Evolutionary conservation across 257 asterid species (phyloP), one percentile per base, ranked within the genome.

Genomic region (Solanum megistacrolobum): DNA sequence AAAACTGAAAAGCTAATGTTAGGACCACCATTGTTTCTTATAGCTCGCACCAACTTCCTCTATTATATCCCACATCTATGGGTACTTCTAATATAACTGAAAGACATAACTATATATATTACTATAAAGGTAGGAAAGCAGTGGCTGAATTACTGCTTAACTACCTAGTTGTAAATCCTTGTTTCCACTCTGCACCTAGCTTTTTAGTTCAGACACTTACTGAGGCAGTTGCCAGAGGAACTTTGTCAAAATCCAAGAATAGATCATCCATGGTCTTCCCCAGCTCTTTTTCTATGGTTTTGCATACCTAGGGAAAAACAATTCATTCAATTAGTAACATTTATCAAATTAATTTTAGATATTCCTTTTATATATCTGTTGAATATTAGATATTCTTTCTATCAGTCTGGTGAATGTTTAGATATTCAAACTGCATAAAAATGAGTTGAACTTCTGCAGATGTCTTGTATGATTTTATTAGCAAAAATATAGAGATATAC

Each of bases 161-260:
- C 7, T 20, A 20, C 85, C 69, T 3, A 46, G 29, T 27, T 10
- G 27, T 8, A 81, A 29, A 48, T 48, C 29, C 85, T 81, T 46
- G 43, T 81, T 48, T 81, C 69, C 41, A 81, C 69, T 81, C 66
- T 29, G 69, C 0, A 0, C 68, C 85, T 46, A 81, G 18, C 82
- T 78, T 41, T 62, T 87, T 68, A 32, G 88, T 41, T 86, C 34
- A 74, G 84, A 85, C 69, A 84, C 97, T 94, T 94, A 97, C 99
- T 73, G 99, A 97, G 91, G 99, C 99, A 87, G 98, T 94, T 87
- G 99, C 99, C 71, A 97, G 94, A 65, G 99, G 96, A 87, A 83
- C 81, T 82, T 90, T 91, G 85, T 94, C 98, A 90, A 94, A 97
- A 71, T 90, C 88, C 91, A 91, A 71, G 94, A 97, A 97, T 83